Base-by-base conservation (phyloP, 2,329 filamentous ascomycete genomes). In the Diplodia seriata region DNA sequence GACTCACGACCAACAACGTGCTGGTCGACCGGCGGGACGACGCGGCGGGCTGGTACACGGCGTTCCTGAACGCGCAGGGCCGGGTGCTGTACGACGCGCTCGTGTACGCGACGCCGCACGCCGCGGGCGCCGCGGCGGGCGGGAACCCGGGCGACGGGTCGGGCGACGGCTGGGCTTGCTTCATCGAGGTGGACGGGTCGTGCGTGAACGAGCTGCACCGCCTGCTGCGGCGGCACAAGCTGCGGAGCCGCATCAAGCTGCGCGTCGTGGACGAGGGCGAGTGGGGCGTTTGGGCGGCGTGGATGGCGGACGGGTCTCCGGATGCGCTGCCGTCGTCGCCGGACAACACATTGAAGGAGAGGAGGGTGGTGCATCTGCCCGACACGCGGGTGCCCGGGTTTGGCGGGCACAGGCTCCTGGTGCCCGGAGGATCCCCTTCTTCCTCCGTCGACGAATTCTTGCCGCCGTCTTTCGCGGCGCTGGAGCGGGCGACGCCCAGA, bases 81-180 rank as follows among this genome's bases (percentile, higher is more conserved):
- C 87, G 94, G 68, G 86, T 99, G 11, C 82, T 97, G 53, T 87
- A 94, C 81, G 95, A 99, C 80, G 91, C 93, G 64, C 97, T 98
- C 78, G 84, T 99, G 57, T 97, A 97, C 82, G 69, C 71, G 40
- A 66, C 74, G 31, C 61, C 70, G 4, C 72, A 70, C 33, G 69
- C 59, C 38, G 70, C 69, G 36, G 33, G 33, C 54, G 71, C 73
- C 40, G 67, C 53, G 38, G 11, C n/a, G 29, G 54, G 23, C 43
- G 38, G 18, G 31, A 11, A 29, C 12, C 12, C 29, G 12, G 20
- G 23, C 8, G 7, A 1, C 9, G 36, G 36, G 9, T 11, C 36
- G 20, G 69, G 69, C 36, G 67, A 66, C 57, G 68, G 80, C n/a
- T 79, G 78, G 70, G 83, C 84, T 36, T 94, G 91, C 83, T 79